Conservation (phyloP, 1,139 yeast species). For the Dujonia santamariae region DNA sequence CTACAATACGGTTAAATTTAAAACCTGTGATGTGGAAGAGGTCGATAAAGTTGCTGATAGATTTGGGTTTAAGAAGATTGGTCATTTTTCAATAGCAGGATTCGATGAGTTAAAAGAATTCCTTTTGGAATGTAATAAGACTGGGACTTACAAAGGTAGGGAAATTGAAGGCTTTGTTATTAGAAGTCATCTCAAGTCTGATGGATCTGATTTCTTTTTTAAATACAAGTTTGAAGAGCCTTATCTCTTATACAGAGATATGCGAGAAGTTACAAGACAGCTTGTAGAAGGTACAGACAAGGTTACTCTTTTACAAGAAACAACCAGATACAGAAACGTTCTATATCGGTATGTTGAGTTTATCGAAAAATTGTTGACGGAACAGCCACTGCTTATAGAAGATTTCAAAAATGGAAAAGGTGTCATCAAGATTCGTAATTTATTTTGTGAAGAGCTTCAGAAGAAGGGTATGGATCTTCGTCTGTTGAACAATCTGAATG, state of each 20-base stretch:
- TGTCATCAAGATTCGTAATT: slow-evolving; percentile 66
- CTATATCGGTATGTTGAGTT: slow-evolving; percentile 70
- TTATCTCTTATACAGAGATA: slow-evolving; percentile 81
- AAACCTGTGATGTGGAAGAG: slow-evolving; percentile 57
- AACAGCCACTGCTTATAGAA: slow-evolving; percentile 41
- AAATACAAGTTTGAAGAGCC: slow-evolving; percentile 96
- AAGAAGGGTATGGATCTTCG: slow-evolving; percentile 32
- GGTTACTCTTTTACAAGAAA: slow-evolving; percentile 37
- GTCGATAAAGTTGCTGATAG: slow-evolving; percentile 58
- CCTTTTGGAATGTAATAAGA: slow-evolving; percentile 54
- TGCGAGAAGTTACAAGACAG: slow-evolving; percentile 80
- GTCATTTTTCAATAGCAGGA: slow-evolving; percentile 37
- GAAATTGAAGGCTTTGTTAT: slow-evolving; percentile 95
- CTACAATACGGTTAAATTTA: slow-evolving; percentile 58
- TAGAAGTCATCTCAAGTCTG: slow-evolving; percentile 44
- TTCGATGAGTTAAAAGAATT: slow-evolving; percentile 45
- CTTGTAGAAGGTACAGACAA: slow-evolving; percentile 44
- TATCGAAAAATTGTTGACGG: slow-evolving; percentile 51
- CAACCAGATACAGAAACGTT: slow-evolving; percentile 50
- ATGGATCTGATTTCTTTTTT: slow-evolving; percentile 63
- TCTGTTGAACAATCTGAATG: slow-evolving; percentile 11
- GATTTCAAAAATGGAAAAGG: slow-evolving; percentile 61
- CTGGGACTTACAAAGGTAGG: slow-evolving; percentile 67
- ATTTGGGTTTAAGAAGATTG: slow-evolving; percentile 72
- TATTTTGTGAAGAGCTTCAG: slow-evolving; percentile 49